Conservation (phyloP, 306 rosid species). For the Vigna unguiculata region DNA sequence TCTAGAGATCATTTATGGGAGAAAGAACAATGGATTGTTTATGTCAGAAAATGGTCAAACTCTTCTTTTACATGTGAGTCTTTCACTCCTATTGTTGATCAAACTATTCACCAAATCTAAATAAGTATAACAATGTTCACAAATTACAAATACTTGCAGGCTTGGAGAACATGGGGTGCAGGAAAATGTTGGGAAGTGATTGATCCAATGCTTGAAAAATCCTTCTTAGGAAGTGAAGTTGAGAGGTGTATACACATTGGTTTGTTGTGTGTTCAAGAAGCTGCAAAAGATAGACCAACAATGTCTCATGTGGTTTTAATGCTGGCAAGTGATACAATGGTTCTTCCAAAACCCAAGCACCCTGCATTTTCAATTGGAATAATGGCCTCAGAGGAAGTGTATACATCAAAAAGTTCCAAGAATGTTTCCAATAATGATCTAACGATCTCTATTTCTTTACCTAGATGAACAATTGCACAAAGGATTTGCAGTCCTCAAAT, state of each 20-base stretch:
- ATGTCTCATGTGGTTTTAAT: slow-evolving; percentile 38
- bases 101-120: background rate
- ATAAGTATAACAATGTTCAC: background rate
- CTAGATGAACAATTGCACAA: background rate
- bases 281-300: slow-evolving; percentile 41
- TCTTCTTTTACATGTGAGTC: slow-evolving; percentile 43
- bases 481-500: background rate
- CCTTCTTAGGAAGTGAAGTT: background rate
- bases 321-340: slow-evolving; percentile 31
- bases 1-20: slow-evolving; percentile 48
- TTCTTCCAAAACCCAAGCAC: slow-evolving; percentile 47
- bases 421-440: background rate
- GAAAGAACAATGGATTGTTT: slow-evolving; percentile 34
- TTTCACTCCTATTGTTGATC: background rate
- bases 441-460: background rate
- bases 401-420: background rate
- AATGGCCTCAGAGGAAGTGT: background rate
- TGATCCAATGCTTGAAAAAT: background rate
- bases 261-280: slow-evolving; percentile 6
- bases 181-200: slow-evolving; percentile 10
- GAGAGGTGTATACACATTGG: background rate
- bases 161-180: slow-evolving; percentile 43
- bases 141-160: background rate
- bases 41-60: slow-evolving; percentile 35
- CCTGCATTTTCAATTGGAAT: slow-evolving; percentile 42